These are phyloP conservation scores for Epichloe glyceriae DNA, from an alignment of 2,329 filamentous ascomycete species.

Conservation along the genomic window DNA sequence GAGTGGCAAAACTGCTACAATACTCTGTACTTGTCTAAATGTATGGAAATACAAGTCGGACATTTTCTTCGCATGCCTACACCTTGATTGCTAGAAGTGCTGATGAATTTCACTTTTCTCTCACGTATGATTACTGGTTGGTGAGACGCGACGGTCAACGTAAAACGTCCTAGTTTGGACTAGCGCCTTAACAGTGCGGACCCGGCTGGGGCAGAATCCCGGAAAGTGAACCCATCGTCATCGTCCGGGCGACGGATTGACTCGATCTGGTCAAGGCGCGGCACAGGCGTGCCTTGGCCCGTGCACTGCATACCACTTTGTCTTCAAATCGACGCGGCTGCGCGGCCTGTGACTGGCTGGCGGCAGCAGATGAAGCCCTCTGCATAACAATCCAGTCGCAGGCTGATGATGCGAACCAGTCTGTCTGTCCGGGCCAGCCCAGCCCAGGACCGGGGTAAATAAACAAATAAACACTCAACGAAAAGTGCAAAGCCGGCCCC, in stretches of 20 bases:
- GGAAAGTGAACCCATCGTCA: background rate
- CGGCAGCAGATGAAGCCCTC: background rate
- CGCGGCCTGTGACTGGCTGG: slow-evolving; percentile 1
- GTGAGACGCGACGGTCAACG: slow-evolving; percentile 6
- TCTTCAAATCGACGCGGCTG: slow-evolving; percentile 2
- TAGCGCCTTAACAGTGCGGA: background rate
- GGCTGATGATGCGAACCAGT: too few species aligned
- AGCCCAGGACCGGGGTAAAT: background rate
- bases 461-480: slow-evolving; percentile 4
- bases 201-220: background rate
- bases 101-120: background rate
- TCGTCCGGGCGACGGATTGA: slow-evolving; percentile 3
- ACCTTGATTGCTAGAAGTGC: background rate
- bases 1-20: too few species aligned
- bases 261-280: background rate
- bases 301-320: background rate
- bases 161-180: background rate
- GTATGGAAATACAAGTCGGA: background rate
- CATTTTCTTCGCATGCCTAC: background rate
- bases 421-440: background rate
- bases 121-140: background rate
- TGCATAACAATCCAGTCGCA: background rate
- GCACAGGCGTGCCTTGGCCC: background rate
- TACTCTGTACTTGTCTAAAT: too few species aligned
- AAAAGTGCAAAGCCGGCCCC: background rate